Conservation (phyloP, 371 early-diverging fungal species). For the Batkoa obscura region DNA sequence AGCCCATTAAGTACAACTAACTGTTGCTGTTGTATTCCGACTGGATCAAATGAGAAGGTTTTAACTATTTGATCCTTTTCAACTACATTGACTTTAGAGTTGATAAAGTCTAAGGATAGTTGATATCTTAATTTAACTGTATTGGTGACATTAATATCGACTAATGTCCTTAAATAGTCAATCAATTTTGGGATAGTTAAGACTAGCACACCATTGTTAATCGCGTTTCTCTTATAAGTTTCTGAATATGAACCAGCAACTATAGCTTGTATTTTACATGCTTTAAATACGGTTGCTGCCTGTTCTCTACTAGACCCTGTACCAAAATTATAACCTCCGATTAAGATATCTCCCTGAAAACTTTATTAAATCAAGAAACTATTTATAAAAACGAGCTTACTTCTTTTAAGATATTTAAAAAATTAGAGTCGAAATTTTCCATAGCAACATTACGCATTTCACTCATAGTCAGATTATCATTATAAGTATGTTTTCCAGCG, state of each 20-base stretch:
- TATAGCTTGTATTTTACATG: constrained; percentile 64
- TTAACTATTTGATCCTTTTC: constrained; percentile 28
- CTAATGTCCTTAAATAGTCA: constrained; percentile 27
- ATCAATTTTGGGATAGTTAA: constrained; percentile 75
- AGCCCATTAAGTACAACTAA: constrained; percentile 77
- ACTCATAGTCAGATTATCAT: constrained; percentile 70
- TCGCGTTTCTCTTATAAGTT: constrained; percentile 90
- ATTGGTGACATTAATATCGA: constrained; percentile 19
- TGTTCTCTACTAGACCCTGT: constrained; percentile 92
- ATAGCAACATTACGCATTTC: constrained; percentile 84
- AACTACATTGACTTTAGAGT: no score
- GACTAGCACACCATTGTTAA: constrained; percentile 84
- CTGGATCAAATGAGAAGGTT: no score
- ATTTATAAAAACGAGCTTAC: no score
- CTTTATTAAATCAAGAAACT: no score
- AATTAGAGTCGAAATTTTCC: constrained; percentile 90
- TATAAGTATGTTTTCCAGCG: constrained; percentile 89
- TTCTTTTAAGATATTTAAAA: constrained; percentile 42
- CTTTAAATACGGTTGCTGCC: constrained; percentile 81
- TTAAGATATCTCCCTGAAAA: constrained; percentile 49
- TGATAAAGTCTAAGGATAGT: constrained; percentile 28
- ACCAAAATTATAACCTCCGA: constrained; percentile 89
- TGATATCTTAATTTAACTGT: constrained; percentile 58
- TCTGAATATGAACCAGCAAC: constrained; percentile 82
- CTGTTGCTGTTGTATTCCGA: constrained; percentile 84